Evolutionary conservation across 768 basidiomycete genomes (phyloP).

Genomic region (Tephrocybe rancida): DNA sequence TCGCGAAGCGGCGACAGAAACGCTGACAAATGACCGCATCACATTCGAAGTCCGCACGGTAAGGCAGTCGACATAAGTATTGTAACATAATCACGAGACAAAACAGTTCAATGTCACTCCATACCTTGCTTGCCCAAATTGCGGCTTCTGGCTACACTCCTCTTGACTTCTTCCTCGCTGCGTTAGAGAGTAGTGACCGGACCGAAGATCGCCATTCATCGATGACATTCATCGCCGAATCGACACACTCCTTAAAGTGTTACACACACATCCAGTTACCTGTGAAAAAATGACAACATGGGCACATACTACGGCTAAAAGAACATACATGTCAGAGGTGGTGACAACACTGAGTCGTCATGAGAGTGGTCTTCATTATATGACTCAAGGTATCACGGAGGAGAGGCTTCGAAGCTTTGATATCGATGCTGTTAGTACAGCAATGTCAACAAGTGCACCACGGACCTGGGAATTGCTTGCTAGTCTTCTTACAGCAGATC

Average conservation of each 20-base stretch:
- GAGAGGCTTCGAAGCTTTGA: background rate
- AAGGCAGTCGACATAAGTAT: too few species aligned
- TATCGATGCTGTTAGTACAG: background rate
- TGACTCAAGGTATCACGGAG: background rate
- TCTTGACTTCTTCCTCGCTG: too few species aligned
- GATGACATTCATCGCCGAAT: background rate
- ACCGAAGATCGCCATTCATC: too few species aligned
- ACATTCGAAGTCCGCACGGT: too few species aligned
- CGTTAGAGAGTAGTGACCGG: too few species aligned
- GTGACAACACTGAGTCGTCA: background rate
- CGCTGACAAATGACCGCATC: too few species aligned
- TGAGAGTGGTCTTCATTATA: background rate
- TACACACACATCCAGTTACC: background rate
- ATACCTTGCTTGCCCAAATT: too few species aligned
- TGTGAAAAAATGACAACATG: background rate
- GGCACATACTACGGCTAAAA: background rate
- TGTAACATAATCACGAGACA: too few species aligned
- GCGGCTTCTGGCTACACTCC: too few species aligned
- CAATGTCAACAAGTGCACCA: background rate
- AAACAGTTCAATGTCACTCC: too few species aligned
- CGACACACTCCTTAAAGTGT: background rate
- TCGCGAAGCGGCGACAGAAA: too few species aligned
- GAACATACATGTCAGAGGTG: background rate
- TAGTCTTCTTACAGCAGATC: too few species aligned
- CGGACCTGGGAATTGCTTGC: background rate